Base-by-base conservation (phyloP, 1,284 basidiomycete genomes). In the Ganoderma resinaceum region DNA sequence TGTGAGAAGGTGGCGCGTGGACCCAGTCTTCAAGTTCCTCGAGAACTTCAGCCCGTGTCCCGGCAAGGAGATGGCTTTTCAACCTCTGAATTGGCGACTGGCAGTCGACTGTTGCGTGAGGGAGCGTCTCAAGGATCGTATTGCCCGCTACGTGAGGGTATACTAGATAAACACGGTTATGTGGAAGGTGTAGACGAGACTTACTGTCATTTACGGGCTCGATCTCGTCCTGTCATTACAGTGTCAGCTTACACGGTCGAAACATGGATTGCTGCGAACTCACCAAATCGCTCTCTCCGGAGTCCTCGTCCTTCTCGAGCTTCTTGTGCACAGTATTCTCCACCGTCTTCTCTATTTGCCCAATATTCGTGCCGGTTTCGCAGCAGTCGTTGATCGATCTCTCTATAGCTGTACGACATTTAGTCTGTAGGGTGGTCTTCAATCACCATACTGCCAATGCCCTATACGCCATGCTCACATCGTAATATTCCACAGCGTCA, bases 51-150 rank as follows among this genome's bases (percentile, higher is more conserved):
- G n/a, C 29, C 29, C 68, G 68, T 3, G 72, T 68, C 9, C 72
- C 71, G 20, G 37, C 72, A 52, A 71, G 75, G 11, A 62, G 67
- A 23, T 59, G 33, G 23, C 52, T 62, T 33, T 66, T 66, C 12
- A 57, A 18, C 14, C 31, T 46, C 26, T 69, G 55, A 29, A 62
- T 31, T 1, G 37, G 23, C 11, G 63, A 31, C 12, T 55, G 60
- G 38, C 58, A 69, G 26, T 65, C 65, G 18, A 55, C 64, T 3
- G 62, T 55, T 14, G 61, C 60, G 16, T 43, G 53, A 11, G 58
- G 42, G n/a, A 68, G 53, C 20, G 60, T 26, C 38, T 64, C 42
- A 12, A 64, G 53, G n/a, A 53, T 26, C n/a, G 23, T 7, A 37
- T 60, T 38, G 18, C 16, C 37, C 37, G 29, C 58, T 60, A 37